Evolutionary conservation across 2,329 filamentous ascomycete species (phyloP).

Genomic region (Aureobasidium sp.): DNA sequence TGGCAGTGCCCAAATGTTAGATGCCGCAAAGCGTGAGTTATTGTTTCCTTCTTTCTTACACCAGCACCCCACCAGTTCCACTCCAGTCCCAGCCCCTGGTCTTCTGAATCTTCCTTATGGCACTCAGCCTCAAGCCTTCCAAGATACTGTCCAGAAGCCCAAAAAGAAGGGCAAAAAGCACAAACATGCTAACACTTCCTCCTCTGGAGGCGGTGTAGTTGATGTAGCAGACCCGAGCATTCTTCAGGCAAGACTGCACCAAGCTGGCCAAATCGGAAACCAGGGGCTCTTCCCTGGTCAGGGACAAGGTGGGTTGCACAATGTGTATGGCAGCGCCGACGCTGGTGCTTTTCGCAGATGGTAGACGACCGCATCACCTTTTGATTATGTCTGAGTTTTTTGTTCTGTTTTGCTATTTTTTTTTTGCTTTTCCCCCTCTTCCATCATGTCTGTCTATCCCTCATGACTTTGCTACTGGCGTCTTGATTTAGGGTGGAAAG

Average conservation of each 20-base stretch:
- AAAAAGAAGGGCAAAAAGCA: constrained; percentile 99
- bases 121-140: constrained; percentile 3
- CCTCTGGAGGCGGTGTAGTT: constrained; percentile 98
- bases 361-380: constrained; percentile 37
- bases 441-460: neutral
- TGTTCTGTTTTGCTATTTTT: neutral
- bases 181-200: constrained; percentile 99
- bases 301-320: constrained; percentile 83
- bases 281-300: constrained; percentile 86
- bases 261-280: constrained; percentile 65
- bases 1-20: constrained; percentile 56
- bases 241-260: constrained; percentile 94
- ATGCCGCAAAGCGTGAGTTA: constrained; percentile 97
- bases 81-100: constrained; percentile 81
- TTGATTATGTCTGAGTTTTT: neutral
- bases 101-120: constrained; percentile 88
- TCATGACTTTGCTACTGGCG: constrained; percentile 13
- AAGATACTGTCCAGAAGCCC: constrained; percentile 51
- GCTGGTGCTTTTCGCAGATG: constrained; percentile 39
- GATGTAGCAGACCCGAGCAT: constrained; percentile 99
- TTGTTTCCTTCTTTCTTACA: constrained; percentile 87
- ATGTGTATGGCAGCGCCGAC: constrained; percentile 60
- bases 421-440: neutral
- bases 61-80: constrained; percentile 76
- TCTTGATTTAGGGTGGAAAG: constrained; percentile 14